Base-by-base conservation (phyloP, 768 basidiomycete genomes). In the Auriculariales sp. region DNA sequence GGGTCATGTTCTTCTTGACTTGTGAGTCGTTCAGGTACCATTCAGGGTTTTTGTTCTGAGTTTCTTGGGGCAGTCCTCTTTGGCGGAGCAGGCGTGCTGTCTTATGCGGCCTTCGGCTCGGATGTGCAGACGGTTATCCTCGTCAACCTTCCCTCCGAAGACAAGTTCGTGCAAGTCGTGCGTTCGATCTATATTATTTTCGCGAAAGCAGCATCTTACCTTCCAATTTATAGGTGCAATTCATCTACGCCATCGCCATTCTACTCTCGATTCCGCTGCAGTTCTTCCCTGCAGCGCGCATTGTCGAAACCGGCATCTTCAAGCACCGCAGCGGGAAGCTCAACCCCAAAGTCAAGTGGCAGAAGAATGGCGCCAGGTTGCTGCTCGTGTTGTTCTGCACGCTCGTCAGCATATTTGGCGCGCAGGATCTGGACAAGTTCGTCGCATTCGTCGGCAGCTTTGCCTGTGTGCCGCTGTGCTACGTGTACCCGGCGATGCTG, bases 251-350 rank as follows among this genome's bases (percentile, higher is more conserved):
- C n/a, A 66, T 91, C 30, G 95, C 93, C 11, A 98, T 98, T 65
- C 67, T 89, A 54, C 75, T 91, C 35, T 95, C 92, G 12, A 83
- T 86, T 6, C 92, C 94, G 1, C 77, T 98, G 1, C 93, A 98
- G 64, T 81, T 97, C 50, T 97, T 98, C 88, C 95, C 95, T 0
- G 95, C 94, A 2, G 81, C 94, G 44, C 80, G 95, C 48, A 98
- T 99, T 59, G 78, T 97, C 67, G 95, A 99, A 72, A 94, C 97
- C 60, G 93, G 87, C 3, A 58, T 98, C 27, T 97, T 98, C 62
- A 79, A 79, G 39, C 47, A 57, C 47, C 75, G 75, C 46, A 90
- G 86, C 57, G 95, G 95, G 45, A 97, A 97, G 64, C 71, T 63
- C 47, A 73, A 90, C 62, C 55, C 68, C 29, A 72, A 77, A 50